These are phyloP conservation scores for Colletotrichum costaricense DNA, from an alignment of 2,329 filamentous ascomycete genomes.

Conservation along the genomic window DNA sequence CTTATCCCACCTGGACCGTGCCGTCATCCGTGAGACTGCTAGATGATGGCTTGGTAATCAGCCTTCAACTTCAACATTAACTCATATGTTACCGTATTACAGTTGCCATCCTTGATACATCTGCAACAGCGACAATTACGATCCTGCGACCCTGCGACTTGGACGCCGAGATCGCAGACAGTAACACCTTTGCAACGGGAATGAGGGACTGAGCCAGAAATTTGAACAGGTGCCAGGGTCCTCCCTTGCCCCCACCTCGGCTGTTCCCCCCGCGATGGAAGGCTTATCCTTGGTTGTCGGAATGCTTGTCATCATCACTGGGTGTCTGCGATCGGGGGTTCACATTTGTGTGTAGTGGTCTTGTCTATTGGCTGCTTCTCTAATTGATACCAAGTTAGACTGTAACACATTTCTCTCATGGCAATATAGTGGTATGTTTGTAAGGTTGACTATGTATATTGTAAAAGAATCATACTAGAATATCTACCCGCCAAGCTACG, in stretches of 20 bases:
- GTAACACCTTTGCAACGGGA: not conserved
- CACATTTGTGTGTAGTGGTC: not conserved
- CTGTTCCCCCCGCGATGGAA: not conserved
- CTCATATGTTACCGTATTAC: not conserved
- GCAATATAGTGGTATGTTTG: no score
- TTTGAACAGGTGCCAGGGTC: not conserved
- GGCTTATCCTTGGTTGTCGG: constrained; percentile 73
- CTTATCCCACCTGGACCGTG: not conserved
- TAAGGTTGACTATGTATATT: no score
- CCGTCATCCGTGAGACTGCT: not conserved
- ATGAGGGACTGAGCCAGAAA: not conserved
- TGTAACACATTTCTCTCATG: no score
- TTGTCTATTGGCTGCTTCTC: not conserved
- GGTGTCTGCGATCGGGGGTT: constrained; percentile 84
- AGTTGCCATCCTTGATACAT: not conserved
- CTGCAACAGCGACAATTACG: not conserved
- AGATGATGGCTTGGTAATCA: not conserved
- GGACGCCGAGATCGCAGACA: not conserved
- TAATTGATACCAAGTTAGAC: no score
- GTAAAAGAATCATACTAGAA: no score
- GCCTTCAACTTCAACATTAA: not conserved
- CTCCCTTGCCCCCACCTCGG: not conserved
- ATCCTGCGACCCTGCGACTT: not conserved
- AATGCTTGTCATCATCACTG: constrained; percentile 79
- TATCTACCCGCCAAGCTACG: no score